phyloP scores from a whole-genome alignment of 1,284 basidiomycete genomes.

The Schizophyllum amplum region DNA sequence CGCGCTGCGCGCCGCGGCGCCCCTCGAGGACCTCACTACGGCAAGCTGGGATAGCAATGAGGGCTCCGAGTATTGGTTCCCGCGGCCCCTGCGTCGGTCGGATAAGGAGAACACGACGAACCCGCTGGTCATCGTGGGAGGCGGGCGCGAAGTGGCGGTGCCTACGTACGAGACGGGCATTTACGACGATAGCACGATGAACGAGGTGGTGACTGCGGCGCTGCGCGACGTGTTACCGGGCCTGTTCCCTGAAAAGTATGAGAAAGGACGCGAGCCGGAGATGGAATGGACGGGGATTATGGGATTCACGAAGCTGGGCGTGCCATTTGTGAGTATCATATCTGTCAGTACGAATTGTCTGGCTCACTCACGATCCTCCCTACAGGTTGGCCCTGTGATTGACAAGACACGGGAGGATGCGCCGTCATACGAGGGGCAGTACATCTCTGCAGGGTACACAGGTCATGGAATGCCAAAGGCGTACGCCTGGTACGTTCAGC shows the following conservation, averaged over 20 bases:
- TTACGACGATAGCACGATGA: constrained; percentile 54
- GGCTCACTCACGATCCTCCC: not conserved
- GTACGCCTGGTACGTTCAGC: constrained; percentile 50
- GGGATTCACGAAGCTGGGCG: constrained; percentile 58
- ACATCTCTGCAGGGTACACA: constrained; percentile 65
- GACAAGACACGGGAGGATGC: constrained; percentile 17
- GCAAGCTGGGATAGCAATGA: constrained; percentile 40
- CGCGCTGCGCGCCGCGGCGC: constrained; percentile 45
- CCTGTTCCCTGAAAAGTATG: constrained; percentile 49
- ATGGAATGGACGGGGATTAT: constrained; percentile 85
- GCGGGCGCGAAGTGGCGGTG: constrained; percentile 43
- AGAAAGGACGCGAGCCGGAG: constrained; percentile 39
- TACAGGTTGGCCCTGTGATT: constrained; percentile 59
- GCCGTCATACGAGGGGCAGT: constrained; percentile 46
- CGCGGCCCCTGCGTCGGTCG: constrained; percentile 39
- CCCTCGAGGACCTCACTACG: constrained; percentile 26
- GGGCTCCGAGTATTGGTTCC: constrained; percentile 60
- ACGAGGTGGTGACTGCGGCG: constrained; percentile 35
- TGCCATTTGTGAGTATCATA: constrained; percentile 56
- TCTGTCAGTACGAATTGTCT: not conserved
- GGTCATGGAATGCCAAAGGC: constrained; percentile 81
- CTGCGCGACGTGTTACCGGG: constrained; percentile 52
- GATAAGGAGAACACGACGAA: constrained; percentile 16
- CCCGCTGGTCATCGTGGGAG: constrained; percentile 69
- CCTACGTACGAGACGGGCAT: constrained; percentile 42